Evolutionary conservation across 2,329 filamentous ascomycete species (phyloP), one percentile per base, ranked within the genome.

Genomic region (Elsinoe necatrix): DNA sequence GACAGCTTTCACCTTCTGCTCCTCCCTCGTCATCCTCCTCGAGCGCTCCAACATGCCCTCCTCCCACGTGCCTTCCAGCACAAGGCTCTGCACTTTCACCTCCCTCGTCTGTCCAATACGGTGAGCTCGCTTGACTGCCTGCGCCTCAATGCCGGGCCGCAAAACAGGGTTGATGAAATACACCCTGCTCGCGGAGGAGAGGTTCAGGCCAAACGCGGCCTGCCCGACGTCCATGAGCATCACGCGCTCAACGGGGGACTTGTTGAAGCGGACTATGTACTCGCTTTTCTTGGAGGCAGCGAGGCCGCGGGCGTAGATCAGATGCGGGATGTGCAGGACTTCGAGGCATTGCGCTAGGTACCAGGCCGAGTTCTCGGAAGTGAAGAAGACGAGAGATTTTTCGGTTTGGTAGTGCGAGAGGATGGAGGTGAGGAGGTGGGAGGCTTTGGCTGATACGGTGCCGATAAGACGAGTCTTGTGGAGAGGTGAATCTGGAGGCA

Each of bases 381-480:
- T 89, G 68, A 95, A 96, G 69, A 97, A 97, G 8, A 96, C 80
- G 54, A 96, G 82, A 2, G 95, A 93, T 69, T 96, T 95, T 65
- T 95, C 90, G 0, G 79, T 72, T 0, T 77, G 70, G 55, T 93
- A 82, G 60, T 91, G 77, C 54, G 79, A 75, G 4, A 84, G 69
- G 11, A 96, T 83, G 29, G 81, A 78, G 55, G 90, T 85, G 16
- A 95, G 73, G 4, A 96, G 75, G 65, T 96, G 95, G 2, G 87
- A 91, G 2, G 96, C 76, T 69, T 97, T 97, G 0, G 87, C 83
- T 0, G 91, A 96, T 0, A 84, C 82, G 0, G 91, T 95, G 3
- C 88, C 89, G n/a, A 87, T 73, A 18, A 95, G 76, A 55, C 72
- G 79, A 0, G 86, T 81, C 31, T 75, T 69, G 8, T 77, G 73